phyloP scores from a whole-genome alignment of 192 early-diverging fungal genomes.

The Rhizophlyctis rosea region DNA sequence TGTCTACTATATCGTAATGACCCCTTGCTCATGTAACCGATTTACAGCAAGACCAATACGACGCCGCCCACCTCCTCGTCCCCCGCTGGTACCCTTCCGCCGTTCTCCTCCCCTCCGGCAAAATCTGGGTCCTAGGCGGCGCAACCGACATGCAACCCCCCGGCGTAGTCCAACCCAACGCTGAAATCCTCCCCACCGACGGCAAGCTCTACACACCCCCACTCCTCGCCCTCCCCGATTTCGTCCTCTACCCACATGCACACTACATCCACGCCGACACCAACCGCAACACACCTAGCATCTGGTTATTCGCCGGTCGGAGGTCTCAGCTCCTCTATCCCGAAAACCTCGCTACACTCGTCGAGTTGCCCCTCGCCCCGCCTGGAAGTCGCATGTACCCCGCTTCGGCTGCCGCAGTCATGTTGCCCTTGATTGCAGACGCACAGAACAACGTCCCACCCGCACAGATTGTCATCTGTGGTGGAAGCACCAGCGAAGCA shows the following conservation, averaged over 20 bases:
- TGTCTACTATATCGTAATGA: too few relatives aligned
- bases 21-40: not conserved
- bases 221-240: conserved; percentile 7
- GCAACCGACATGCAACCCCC: conserved; percentile 20
- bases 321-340: conserved; percentile 7
- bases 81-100: conserved; percentile 21
- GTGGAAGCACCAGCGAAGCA: conserved; percentile 46
- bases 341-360: conserved; percentile 29
- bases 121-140: conserved; percentile 55
- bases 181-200: conserved; percentile 14
- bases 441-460: conserved; percentile 46
- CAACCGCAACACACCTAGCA: not conserved
- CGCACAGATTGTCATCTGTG: conserved; percentile 57
- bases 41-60: not conserved
- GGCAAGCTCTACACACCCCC: not conserved
- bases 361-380: conserved; percentile 47
- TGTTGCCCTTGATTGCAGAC: conserved; percentile 52
- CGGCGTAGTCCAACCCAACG: not conserved
- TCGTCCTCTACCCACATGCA: conserved; percentile 26
- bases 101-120: conserved; percentile 38
- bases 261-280: conserved; percentile 14
- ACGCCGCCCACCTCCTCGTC: conserved; percentile 2
- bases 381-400: conserved; percentile 52
- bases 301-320: conserved; percentile 9
- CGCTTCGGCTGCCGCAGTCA: conserved; percentile 46